Percentiles rank a stretch among this genome's conserved stretches.
Evolutionary conservation across 2,329 filamentous ascomycete species (phyloP).

Genomic region (Talaromyces sp.): DNA sequence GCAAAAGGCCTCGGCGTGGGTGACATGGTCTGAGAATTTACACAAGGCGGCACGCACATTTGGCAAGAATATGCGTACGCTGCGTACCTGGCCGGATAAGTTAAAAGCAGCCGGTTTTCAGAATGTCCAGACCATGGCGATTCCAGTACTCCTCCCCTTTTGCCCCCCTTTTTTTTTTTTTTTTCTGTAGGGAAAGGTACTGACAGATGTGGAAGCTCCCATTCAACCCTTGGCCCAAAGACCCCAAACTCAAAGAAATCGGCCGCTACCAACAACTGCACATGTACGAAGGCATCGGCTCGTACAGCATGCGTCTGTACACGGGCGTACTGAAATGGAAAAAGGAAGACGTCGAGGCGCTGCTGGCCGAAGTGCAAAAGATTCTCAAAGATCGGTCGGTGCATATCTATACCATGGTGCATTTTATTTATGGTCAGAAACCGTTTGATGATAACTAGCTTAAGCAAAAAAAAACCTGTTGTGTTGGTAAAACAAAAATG

Average conservation of each 20-base stretch:
- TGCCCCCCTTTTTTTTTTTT: background rate
- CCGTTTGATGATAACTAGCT: background rate
- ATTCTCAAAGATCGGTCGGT: constrained; percentile 25
- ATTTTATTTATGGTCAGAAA: constrained; percentile 14
- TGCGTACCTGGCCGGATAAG: constrained; percentile 13
- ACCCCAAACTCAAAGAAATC: constrained; percentile 44
- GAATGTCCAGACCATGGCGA: constrained; percentile 18
- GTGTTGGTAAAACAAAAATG: background rate
- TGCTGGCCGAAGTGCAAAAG: constrained; percentile 25
- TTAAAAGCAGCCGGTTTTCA: constrained; percentile 22
- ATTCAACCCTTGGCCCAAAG: constrained; percentile 31
- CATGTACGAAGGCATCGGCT: constrained; percentile 17
- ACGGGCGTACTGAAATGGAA: constrained; percentile 24
- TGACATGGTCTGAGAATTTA: constrained; percentile 15
- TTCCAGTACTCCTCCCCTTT: constrained; percentile 14
- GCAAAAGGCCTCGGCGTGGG: constrained; percentile 9
- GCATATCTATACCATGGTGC: constrained; percentile 22
- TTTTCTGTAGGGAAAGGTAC: background rate
- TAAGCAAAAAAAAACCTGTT: background rate
- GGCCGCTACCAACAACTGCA: constrained; percentile 26
- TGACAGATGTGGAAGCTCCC: constrained; percentile 8
- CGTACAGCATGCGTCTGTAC: constrained; percentile 22
- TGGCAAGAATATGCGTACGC: constrained; percentile 18
- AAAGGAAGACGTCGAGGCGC: constrained; percentile 24
- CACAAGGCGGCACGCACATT: constrained; percentile 16